Evolutionary conservation across 2,329 filamentous ascomycete species (phyloP), one percentile per base, ranked within the genome.

Genomic region (Elsinoe australis): DNA sequence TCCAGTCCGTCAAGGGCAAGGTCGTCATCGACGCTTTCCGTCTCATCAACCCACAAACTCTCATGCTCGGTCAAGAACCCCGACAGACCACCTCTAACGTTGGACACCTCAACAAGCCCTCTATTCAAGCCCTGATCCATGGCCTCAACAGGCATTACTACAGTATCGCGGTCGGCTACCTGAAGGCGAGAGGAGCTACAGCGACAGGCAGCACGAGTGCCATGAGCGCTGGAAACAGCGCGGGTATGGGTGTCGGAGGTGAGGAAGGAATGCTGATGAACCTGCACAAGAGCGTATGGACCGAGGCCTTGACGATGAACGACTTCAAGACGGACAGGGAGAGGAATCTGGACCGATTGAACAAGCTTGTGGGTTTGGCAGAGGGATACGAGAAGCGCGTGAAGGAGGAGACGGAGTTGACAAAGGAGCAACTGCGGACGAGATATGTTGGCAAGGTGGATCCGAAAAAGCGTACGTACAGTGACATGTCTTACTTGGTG

Each of bases 231-330:
- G 48, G 44, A 6, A 49, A 46, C 14, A 24, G 36, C 14, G 44
- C 50, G 4, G 39, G 36, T 3, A 48, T 48, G 22, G 47, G 47
- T 10, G 36, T 54, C 8, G 52, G 87, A 1, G 74, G 98, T 44
- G 92, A 98, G 67, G 94, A 98, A 75, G 96, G 95, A 69, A 98
- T 98, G 92, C 70, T 98, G 61, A 98, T 98, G 94, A 98, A 98
- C 66, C 73, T 98, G 56, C 92, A 98, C 78, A 98, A 98, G 76
- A 92, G 96, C 58, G 89, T 95, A 35, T 98, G 92, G 92, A 98
- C 94, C 0, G 92, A 98, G 67, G 92, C 90, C 4, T 69, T 98
- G 55, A 81, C 95, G 65, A 96, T 98, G 88, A 86, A 90, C 52
- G 89, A 96, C 67, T 98, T 98, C 76, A 79, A 82, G 55, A 72